These are phyloP conservation scores for Aspergillus jensenii DNA, from an alignment of 2,329 filamentous ascomycete genomes.

Conservation along the genomic window DNA sequence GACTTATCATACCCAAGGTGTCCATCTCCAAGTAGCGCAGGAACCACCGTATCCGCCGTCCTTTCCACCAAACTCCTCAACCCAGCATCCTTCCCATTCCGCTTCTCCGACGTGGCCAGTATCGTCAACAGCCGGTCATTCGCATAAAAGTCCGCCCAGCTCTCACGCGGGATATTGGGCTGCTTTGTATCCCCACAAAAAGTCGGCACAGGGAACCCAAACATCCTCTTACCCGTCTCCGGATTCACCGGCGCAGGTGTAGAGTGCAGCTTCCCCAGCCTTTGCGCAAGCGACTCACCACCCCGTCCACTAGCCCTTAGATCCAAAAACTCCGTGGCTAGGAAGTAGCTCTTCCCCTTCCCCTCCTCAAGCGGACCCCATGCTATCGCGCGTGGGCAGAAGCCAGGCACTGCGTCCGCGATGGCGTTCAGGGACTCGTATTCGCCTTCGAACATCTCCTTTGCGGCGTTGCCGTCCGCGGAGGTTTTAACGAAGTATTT, in stretches of 20 bases:
- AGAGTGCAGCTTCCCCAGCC: slow-evolving; percentile 76
- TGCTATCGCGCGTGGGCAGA: slow-evolving; percentile 75
- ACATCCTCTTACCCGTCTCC: slow-evolving; percentile 51
- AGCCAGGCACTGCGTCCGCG: slow-evolving; percentile 65
- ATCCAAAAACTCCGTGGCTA: slow-evolving; percentile 78
- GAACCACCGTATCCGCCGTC: slow-evolving; percentile 66
- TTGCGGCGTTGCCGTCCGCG: slow-evolving; percentile 30
- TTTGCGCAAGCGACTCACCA: slow-evolving; percentile 61
- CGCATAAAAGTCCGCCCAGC: slow-evolving; percentile 85
- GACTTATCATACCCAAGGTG: slow-evolving; percentile 55
- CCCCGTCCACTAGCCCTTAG: slow-evolving; percentile 55
- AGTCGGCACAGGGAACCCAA: slow-evolving; percentile 81
- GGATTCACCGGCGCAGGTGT: slow-evolving; percentile 62
- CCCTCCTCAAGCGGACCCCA: slow-evolving; percentile 59
- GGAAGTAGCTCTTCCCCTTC: slow-evolving; percentile 49
- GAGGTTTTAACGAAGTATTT: slow-evolving; percentile 45
- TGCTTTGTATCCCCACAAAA: slow-evolving; percentile 85
- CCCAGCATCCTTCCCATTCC: slow-evolving; percentile 65
- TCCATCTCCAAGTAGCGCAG: slow-evolving; percentile 68
- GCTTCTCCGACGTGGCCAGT: slow-evolving; percentile 54
- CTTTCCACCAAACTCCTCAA: slow-evolving; percentile 64
- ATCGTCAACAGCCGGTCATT: slow-evolving; percentile 71
- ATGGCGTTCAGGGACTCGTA: slow-evolving; percentile 82
- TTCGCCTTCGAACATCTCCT: slow-evolving; percentile 62
- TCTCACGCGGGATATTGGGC: slow-evolving; percentile 69